Evolutionary conservation across 2,329 filamentous ascomycete species (phyloP).

Genomic region (Tolypocladium nubicola): DNA sequence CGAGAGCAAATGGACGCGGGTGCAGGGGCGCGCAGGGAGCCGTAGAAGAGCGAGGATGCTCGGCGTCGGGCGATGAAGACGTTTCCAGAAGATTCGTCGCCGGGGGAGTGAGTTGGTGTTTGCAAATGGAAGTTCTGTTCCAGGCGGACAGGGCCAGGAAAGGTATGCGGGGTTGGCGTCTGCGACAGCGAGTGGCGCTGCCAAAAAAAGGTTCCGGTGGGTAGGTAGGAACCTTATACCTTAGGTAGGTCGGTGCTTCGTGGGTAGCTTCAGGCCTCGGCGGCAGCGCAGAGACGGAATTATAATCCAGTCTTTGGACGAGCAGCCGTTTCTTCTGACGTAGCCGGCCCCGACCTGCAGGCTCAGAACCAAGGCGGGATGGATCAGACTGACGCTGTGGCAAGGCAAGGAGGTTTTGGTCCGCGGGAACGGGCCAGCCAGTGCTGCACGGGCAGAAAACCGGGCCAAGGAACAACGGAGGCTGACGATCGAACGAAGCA

Average conservation of each 20-base stretch:
- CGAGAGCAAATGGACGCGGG: background rate
- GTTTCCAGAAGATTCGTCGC: background rate
- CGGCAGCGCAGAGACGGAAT: background rate
- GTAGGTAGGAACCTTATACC: no score
- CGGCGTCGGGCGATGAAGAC: background rate
- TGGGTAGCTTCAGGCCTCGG: background rate
- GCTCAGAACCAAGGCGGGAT: background rate
- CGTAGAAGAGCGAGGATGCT: background rate
- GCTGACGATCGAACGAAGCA: background rate
- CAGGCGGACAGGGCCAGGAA: background rate
- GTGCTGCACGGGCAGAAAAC: background rate
- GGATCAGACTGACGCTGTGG: background rate
- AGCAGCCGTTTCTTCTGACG: background rate
- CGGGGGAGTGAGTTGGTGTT: background rate
- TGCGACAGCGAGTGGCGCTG: background rate
- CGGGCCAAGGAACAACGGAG: background rate
- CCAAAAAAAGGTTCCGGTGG: background rate
- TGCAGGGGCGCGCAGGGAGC: background rate
- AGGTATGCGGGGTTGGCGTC: background rate
- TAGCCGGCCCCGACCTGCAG: background rate
- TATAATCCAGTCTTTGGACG: background rate
- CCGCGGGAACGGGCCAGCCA: background rate
- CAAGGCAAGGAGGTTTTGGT: background rate
- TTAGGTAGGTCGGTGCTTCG: background rate
- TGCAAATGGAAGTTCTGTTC: background rate